Base-by-base conservation (phyloP, 805 yeast genomes). In the Hanseniaspora nectarophila region DNA sequence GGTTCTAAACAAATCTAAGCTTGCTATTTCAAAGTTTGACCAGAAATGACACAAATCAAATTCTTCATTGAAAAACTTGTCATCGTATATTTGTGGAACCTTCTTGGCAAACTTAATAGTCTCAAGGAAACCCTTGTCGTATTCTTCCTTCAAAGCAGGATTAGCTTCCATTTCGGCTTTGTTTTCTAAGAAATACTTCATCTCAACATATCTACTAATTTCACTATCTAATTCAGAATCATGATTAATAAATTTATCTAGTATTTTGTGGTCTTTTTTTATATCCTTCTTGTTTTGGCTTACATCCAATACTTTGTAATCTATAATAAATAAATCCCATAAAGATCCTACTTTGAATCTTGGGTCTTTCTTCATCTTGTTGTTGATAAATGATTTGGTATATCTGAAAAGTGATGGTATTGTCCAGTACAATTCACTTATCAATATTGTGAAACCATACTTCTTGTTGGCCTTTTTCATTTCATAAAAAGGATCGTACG, bases 21-120 rank as follows among this genome's bases (percentile, higher is more conserved):
- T 70, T 4, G 96, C 96, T 58, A 90, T 88, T 65, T 89, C 97
- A 60, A 88, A 88, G 68, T 87, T 88, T 31, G 92, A 78, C 95
- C 95, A 87, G 66, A 88, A 88, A 67, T 88, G 95, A 59, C 92
- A 83, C 56, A 84, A 58, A 61, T 83, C 86, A 65, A 80, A 88
- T 55, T 78, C 81, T 59, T 81, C 81, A 26, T 77, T 73, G 53
- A 81, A 78, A 63, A 81, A 77, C 54, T 76, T 70, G 59, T 85
- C 88, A 39, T 76, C 77, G 4, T 60, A 52, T 8, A 63, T 44
- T 8, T 66, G 63, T 1, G 54, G 53, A 12, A 61, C 55, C 29
- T 65, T 61, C 13, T 62, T 62, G 4, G 76, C 68, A 49, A 70
- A 66, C 10, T 62, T 63, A 2, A 77, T 61, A 32, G 66, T 37